A percentile compares a stretch with the other conserved stretches of the same genome.
Conservation (phyloP, 441 rosid genomes). For the Breynia disticha region DNA sequence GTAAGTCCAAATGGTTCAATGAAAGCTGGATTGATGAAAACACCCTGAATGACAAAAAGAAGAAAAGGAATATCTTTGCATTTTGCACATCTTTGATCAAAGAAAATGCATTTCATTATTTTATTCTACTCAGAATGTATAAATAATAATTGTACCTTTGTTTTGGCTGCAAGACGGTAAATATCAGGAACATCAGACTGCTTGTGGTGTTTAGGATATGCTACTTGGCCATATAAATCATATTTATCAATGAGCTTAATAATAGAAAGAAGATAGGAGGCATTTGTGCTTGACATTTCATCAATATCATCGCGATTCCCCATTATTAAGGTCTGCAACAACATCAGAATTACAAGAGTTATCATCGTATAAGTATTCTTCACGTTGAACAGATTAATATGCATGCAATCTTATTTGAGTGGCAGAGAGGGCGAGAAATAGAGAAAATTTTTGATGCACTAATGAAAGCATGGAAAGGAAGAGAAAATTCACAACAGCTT, state of each 20-base stretch:
- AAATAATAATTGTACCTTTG: slow-evolving; percentile 49
- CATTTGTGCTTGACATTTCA: slow-evolving; percentile 75
- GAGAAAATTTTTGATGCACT: background rate
- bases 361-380: too few species aligned
- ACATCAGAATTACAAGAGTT: too few species aligned
- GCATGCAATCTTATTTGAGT: background rate
- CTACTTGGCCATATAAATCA: slow-evolving; percentile 93
- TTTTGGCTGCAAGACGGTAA: slow-evolving; percentile 89
- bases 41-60: slow-evolving; percentile 42
- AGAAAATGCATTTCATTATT: too few species aligned
- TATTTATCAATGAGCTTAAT: slow-evolving; percentile 83
- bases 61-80: background rate
- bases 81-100: slow-evolving; percentile 4
- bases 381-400: too few species aligned
- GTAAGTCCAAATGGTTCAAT: slow-evolving; percentile 92
- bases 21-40: slow-evolving; percentile 87
- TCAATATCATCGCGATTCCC: slow-evolving; percentile 89
- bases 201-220: slow-evolving; percentile 95
- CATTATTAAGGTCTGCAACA: slow-evolving; percentile 77
- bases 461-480: background rate
- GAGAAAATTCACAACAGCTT: background rate
- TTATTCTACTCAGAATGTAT: background rate
- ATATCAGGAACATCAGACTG: slow-evolving; percentile 91
- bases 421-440: background rate
- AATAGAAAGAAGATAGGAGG: slow-evolving; percentile 69